Evolutionary conservation across 441 rosid genomes (phyloP), one percentile per base, ranked within the genome.

Genomic region (Populus hybrid): DNA sequence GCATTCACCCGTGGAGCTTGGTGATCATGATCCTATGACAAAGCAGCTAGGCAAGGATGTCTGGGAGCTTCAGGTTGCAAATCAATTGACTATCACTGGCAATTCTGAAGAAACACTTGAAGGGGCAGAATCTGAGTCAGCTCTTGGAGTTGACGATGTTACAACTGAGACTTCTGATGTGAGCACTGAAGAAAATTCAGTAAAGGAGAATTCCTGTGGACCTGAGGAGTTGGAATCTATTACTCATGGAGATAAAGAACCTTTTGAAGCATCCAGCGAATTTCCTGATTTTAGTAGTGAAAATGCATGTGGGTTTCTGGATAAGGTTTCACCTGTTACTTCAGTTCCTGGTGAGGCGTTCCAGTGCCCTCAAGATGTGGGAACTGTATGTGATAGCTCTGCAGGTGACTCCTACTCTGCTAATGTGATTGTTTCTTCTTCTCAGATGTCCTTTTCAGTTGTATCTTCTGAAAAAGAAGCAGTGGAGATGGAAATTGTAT

Each of bases 151-250:
- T 64, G 78, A 74, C 65, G 72, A 53, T 79, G 77, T 69, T 10
- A 67, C 69, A 26, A 26, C 40, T 50, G 71, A 71, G 73, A 42
- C 64, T n/a, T 59, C 64, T 74, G 83, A 66, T 59, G 23, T 75
- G 59, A 82, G 59, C 64, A 31, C 24, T 9, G 86, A 85, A 76
- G 89, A 73, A 28, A 75, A 75, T 78, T 11, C 33, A 20, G 9
- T 31, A 63, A 65, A 50, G 24, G 87, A 88, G 50, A 74, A 70
- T 56, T 68, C 72, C 63, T 71, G 80, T 53, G 68, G 53, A 33
- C 71, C 79, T 56, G 76, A 72, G 18, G 76, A 66, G 3, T 59
- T 74, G 71, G 85, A 76, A 33, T 80, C 71, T 68, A 70, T 45
- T 12, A 38, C 74, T 36, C 63, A 35, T 59, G 83, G 18, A 29